These are phyloP conservation scores for Limonium bicolor DNA, from an alignment of 148 eudicot genomes.

Conservation along the genomic window DNA sequence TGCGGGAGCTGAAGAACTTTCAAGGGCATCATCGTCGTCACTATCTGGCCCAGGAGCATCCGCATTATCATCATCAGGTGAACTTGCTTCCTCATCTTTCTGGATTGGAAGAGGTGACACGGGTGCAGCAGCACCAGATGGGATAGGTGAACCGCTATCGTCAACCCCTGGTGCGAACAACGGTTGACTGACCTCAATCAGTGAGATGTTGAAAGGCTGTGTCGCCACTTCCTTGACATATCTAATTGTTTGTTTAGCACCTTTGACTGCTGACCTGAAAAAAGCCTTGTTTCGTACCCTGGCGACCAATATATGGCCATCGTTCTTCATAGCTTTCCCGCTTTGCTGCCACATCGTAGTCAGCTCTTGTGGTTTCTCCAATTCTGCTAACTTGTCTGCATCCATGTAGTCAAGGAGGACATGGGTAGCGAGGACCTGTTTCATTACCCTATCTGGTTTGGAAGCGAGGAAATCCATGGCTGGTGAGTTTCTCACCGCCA, in stretches of 20 bases:
- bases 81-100: no score
- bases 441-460: neutral
- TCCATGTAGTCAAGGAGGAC: constrained; percentile 28
- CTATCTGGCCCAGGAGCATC: no score
- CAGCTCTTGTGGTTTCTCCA: constrained; percentile 8
- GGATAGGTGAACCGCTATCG: no score
- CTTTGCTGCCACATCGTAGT: constrained; percentile 26
- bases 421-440: constrained; percentile 20
- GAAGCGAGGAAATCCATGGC: constrained; percentile 5
- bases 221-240: constrained; percentile 15
- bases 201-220: constrained; percentile 26
- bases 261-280: constrained; percentile 19
- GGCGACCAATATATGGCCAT: constrained; percentile 20
- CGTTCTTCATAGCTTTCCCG: constrained; percentile 13
- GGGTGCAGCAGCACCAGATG: no score
- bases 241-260: constrained; percentile 12
- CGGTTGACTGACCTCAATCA: constrained; percentile 29
- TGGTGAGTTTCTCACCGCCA: constrained; percentile 19
- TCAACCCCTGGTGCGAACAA: no score
- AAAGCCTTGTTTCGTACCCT: constrained; percentile 3
- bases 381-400: constrained; percentile 5
- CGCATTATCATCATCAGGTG: no score
- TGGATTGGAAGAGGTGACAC: no score
- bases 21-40: no score
- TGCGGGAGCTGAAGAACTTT: no score